Percentiles rank a stretch among this genome's conserved stretches.
Evolutionary conservation across 306 rosid species (phyloP).

Genomic region (Malus orientalis): DNA sequence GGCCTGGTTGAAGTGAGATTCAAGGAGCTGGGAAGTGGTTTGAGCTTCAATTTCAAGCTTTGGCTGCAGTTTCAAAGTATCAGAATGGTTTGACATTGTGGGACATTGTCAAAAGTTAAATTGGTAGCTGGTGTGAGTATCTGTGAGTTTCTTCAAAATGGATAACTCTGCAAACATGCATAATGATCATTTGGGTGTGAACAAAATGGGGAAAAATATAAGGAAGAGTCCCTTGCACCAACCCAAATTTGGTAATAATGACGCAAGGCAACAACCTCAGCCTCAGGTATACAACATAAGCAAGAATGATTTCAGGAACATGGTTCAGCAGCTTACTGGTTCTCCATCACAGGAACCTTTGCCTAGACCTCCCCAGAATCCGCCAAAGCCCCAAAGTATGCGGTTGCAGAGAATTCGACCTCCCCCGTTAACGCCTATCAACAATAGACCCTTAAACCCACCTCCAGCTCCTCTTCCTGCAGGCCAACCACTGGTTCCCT

Average conservation of each 20-base stretch:
- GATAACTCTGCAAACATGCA: conserved; percentile 64
- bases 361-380: conserved; percentile 68
- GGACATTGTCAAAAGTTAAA: conserved; percentile 9
- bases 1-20: neutral
- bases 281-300: conserved; percentile 96
- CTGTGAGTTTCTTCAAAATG: conserved; percentile 29
- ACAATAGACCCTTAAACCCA: conserved; percentile 44
- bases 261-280: conserved; percentile 80
- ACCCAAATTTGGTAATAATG: conserved; percentile 57
- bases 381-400: conserved; percentile 75
- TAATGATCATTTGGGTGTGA: conserved; percentile 77
- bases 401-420: conserved; percentile 86
- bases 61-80: conserved; percentile 21
- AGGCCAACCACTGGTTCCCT: conserved; percentile 46
- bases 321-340: conserved; percentile 96
- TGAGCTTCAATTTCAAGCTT: conserved; percentile 17
- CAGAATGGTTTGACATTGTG: conserved; percentile 29
- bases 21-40: neutral
- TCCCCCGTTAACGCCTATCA: conserved; percentile 75
- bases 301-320: conserved; percentile 84
- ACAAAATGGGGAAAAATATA: conserved; percentile 79
- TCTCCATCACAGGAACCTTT: conserved; percentile 78
- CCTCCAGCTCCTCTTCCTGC: conserved; percentile 38
- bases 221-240: conserved; percentile 89
- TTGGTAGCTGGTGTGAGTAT: conserved; percentile 15